Base-by-base conservation (phyloP, 345 rosid species). In the Jatropha curcas region DNA sequence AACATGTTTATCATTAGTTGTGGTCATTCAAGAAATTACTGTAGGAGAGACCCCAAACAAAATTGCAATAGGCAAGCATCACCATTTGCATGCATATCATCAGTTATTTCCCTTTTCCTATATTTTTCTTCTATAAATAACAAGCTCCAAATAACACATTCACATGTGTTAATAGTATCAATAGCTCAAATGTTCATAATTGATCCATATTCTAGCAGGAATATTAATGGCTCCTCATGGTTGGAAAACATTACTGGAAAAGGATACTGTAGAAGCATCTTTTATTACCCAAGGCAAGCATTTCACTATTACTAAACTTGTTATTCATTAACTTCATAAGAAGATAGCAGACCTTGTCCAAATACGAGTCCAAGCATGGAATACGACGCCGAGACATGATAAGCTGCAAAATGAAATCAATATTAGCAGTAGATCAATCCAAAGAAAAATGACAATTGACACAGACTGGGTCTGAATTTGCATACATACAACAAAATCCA, bases 301-400 rank as follows among this genome's bases (percentile, higher is more conserved):
- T 35, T 24, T 27, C 22, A 7, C 37, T 22, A n/a, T 55, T 55
- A 19, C n/a, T 48, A 24, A 24, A 22, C 16, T 48, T 19, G 14
- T 28, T 31, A 43, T n/a, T 69, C 24, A 66, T 55, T 1, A 65
- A 56, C 59, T 65, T 33, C 4, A 43, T 19, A 27, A 48, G 70
- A 80, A 34, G 53, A 48, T 48, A 67, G 76, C 80, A 61, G 17
- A 95, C 98, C 99, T 92, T 95, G 84, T 95, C 99, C 74, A 95
- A 82, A 82, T 91, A 95, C 14, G 99, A 95, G 84, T 95, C 99
- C 79, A 95, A 83, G 89, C 99, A 92, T 53, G 98, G 99, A 83
- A 93, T 90, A 41, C 98, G 78, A 57, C 96, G 87, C 66, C 94
- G 89, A 60, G 99, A 92, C 99, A 95, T 92, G 62, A 84, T 87